Percentiles rank a stretch among this genome's conserved stretches.
phyloP scores from a whole-genome alignment of 257 asterid species.

The Solanum tarapatanum region DNA sequence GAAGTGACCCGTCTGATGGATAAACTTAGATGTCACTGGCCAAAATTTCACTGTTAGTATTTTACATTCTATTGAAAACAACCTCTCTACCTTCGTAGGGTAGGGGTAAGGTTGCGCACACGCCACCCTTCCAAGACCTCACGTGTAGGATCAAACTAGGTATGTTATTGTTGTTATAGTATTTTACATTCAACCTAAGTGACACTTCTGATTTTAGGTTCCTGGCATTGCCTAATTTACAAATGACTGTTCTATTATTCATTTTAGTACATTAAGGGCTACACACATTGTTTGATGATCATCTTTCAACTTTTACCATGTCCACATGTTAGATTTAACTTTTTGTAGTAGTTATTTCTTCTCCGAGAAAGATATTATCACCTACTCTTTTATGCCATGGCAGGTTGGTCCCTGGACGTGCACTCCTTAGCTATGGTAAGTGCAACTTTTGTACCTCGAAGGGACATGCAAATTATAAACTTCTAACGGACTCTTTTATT shows the following conservation, averaged over 20 bases:
- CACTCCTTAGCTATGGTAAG: slow-evolving; percentile 91
- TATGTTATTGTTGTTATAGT: background rate
- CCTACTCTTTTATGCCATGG: slow-evolving; percentile 2
- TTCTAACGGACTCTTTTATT: slow-evolving; percentile 9
- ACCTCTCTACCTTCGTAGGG: background rate
- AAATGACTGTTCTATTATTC: background rate
- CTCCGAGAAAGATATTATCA: background rate
- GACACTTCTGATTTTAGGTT: background rate
- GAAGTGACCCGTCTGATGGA: background rate
- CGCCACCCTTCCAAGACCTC: background rate
- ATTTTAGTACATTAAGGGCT: background rate
- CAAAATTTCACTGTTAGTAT: background rate
- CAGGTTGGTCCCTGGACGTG: slow-evolving; percentile 84
- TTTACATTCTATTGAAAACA: background rate
- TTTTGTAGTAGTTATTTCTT: background rate
- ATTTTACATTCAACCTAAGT: background rate
- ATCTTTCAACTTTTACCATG: background rate
- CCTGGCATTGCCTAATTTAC: background rate
- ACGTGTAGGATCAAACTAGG: background rate
- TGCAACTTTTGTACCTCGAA: background rate
- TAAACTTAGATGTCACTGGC: background rate
- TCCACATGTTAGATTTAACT: background rate
- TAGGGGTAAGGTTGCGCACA: background rate
- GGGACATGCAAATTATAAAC: background rate
- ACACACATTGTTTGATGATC: background rate